These are phyloP conservation scores for Alloteropsis semialata DNA, from an alignment of 176 grass and related monocot species.

Conservation along the genomic window DNA sequence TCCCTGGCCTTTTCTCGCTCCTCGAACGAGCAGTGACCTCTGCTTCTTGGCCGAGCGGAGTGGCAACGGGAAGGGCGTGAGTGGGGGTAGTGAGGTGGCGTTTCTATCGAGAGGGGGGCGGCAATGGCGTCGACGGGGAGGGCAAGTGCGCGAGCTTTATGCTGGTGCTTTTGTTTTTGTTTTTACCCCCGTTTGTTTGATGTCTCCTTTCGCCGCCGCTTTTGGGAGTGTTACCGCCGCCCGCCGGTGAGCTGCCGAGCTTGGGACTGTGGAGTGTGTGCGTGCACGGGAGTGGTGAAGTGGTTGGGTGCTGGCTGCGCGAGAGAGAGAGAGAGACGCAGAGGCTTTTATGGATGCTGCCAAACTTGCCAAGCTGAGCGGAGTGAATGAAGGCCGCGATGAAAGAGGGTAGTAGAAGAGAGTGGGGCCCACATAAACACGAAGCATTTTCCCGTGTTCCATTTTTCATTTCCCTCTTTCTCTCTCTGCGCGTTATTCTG, in stretches of 20 bases:
- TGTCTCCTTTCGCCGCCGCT: conserved; percentile 1
- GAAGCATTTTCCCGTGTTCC: not conserved
- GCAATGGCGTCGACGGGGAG: conserved; percentile 37
- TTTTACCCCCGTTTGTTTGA: conserved; percentile 10
- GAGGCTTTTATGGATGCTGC: not conserved
- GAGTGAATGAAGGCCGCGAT: not conserved
- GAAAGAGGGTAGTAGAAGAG: not conserved
- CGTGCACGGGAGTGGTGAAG: conserved; percentile 5
- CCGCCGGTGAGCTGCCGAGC: not conserved
- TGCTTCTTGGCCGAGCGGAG: conserved; percentile 35
- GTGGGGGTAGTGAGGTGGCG: not conserved
- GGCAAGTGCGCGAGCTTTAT: conserved; percentile 34
- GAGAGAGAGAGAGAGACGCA: not conserved
- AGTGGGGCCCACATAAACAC: not conserved
- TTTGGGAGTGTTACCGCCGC: not conserved
- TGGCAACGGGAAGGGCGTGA: conserved; percentile 25
- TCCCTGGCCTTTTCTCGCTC: not conserved
- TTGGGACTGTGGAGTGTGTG: not conserved
- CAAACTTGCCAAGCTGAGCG: not conserved
- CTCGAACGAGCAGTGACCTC: not conserved
- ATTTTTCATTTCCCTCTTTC: not conserved
- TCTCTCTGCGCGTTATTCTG: too few relatives aligned
- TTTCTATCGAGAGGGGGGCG: conserved; percentile 21
- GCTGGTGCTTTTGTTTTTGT: not conserved
- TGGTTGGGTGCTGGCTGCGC: not conserved